phyloP scores from a whole-genome alignment of 176 grass and related monocot species.

The Rhynchospora tenuis region DNA sequence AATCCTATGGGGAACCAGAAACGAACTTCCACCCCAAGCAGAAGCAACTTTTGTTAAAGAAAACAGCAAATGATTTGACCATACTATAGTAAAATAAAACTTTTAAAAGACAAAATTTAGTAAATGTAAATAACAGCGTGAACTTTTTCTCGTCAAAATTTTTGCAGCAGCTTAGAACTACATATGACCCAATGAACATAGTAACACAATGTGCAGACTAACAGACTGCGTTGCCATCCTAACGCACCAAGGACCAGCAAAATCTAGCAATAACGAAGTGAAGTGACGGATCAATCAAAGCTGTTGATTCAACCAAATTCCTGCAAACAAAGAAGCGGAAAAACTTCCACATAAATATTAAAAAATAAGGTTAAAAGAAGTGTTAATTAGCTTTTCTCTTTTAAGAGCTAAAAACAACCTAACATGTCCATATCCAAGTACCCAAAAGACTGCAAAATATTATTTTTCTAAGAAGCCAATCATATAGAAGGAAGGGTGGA shows the following conservation, averaged over 20 bases:
- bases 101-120: background rate
- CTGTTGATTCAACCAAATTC: background rate
- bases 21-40: background rate
- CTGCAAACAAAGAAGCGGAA: background rate
- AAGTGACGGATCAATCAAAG: background rate
- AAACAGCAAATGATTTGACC: background rate
- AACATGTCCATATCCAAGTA: background rate
- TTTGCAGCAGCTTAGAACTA: background rate
- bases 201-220: background rate
- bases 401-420: background rate
- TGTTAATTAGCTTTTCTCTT: background rate
- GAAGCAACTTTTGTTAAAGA: background rate
- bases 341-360: background rate
- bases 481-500: background rate
- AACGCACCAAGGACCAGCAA: background rate
- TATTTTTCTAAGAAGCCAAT: background rate
- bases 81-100: background rate
- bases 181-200: background rate
- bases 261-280: background rate
- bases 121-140: background rate
- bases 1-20: background rate
- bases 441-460: background rate
- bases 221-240: background rate
- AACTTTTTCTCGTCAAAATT: slow-evolving; percentile 7
- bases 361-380: background rate